These are phyloP conservation scores for Lactifluus echinatus DNA, from an alignment of 768 basidiomycete species.

Conservation along the genomic window DNA sequence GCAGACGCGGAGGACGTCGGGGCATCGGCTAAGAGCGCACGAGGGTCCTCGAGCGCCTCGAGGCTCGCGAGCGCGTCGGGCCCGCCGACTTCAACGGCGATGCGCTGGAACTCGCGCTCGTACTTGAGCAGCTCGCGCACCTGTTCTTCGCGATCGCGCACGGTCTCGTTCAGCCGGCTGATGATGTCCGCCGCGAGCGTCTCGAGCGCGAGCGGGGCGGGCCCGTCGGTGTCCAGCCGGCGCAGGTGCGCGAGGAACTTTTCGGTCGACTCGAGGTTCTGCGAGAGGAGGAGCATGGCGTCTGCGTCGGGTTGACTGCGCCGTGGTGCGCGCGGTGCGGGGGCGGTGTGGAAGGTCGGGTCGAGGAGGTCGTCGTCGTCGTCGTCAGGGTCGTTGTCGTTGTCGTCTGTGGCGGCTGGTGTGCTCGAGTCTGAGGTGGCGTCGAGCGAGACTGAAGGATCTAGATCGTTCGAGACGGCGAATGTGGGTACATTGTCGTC, in stretches of 20 bases:
- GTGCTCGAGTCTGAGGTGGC: not conserved
- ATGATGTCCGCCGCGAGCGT: slow-evolving; percentile 67
- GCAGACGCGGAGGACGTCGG: slow-evolving; percentile 24
- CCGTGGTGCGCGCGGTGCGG: slow-evolving; percentile 24
- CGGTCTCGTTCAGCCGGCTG: slow-evolving; percentile 64
- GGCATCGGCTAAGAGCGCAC: slow-evolving; percentile 38
- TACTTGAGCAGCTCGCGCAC: slow-evolving; percentile 68
- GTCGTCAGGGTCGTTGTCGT: slow-evolving; percentile 14
- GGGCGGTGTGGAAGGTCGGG: slow-evolving; percentile 35
- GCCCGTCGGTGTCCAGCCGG: slow-evolving; percentile 49
- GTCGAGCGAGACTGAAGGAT: slow-evolving; percentile 18
- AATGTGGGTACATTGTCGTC: slow-evolving; percentile 27
- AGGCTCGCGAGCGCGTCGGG: slow-evolving; percentile 61
- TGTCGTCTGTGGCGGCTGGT: slow-evolving; percentile 24
- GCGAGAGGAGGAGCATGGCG: slow-evolving; percentile 63
- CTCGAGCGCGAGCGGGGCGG: slow-evolving; percentile 41
- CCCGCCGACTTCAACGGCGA: slow-evolving; percentile 71
- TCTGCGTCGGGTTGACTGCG: slow-evolving; percentile 39
- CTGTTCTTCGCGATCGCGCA: slow-evolving; percentile 72
- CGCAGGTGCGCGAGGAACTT: slow-evolving; percentile 68
- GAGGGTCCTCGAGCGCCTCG: slow-evolving; percentile 46
- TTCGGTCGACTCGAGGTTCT: slow-evolving; percentile 69
- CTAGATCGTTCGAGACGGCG: slow-evolving; percentile 27
- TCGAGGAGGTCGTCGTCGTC: slow-evolving; percentile 27
- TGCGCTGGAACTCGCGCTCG: slow-evolving; percentile 72